These are phyloP conservation scores for Dioscorea alata DNA, from an alignment of 106 monocot species.

Conservation along the genomic window DNA sequence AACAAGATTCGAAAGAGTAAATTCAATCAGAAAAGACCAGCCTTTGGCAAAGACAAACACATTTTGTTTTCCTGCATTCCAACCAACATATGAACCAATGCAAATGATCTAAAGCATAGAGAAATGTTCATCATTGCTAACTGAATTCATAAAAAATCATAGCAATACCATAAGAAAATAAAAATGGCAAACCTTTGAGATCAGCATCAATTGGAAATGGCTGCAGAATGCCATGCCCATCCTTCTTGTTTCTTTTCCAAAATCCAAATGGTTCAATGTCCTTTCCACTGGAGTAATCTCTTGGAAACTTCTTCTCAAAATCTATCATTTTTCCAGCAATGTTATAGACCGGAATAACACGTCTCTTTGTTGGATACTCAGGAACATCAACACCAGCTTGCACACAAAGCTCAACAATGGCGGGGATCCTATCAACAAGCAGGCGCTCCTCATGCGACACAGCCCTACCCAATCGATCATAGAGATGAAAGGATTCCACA, in stretches of 20 bases:
- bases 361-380: constrained; percentile 42
- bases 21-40: too few species aligned
- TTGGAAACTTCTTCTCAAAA: constrained; percentile 43
- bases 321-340: constrained; percentile 55
- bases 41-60: too few species aligned
- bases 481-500: constrained; percentile 50
- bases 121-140: too few species aligned
- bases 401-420: constrained; percentile 42
- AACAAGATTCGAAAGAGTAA: too few species aligned
- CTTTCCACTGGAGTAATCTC: constrained; percentile 31
- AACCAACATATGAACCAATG: too few species aligned
- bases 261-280: constrained; percentile 41
- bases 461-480: constrained; percentile 50
- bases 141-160: too few species aligned
- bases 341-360: constrained; percentile 36
- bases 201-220: constrained; percentile 6
- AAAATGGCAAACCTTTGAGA: constrained; percentile 21
- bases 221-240: neutral
- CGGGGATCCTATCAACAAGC: constrained; percentile 41
- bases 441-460: constrained; percentile 53
- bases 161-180: too few species aligned
- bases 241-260: constrained; percentile 27
- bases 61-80: too few species aligned
- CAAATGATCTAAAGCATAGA: too few species aligned
- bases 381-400: constrained; percentile 44